A percentile compares a stretch with the other conserved stretches of the same genome.
Conservation (phyloP, 192 early-diverging fungal genomes). For the Rhizoclosmatium sp. region DNA sequence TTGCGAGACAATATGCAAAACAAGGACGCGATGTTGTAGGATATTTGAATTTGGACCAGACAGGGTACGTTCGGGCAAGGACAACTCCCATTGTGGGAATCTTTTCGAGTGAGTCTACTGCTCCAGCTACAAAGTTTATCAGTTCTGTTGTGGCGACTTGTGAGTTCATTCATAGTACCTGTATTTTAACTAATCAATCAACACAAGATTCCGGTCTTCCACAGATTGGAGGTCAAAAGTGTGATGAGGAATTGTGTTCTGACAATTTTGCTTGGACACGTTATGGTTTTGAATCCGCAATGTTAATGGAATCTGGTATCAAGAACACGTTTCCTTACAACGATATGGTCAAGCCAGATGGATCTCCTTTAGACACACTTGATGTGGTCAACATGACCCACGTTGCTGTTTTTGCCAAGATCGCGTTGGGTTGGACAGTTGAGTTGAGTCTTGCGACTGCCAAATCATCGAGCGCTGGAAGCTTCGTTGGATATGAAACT, state of each 20-base stretch:
- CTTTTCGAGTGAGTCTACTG: slow-evolving; percentile 68
- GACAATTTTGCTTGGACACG: background rate
- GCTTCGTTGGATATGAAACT: too few relatives aligned
- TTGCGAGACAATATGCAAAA: slow-evolving; percentile 41
- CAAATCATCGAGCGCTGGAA: too few relatives aligned
- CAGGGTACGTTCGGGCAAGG: slow-evolving; percentile 46
- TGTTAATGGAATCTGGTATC: background rate
- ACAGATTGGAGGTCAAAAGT: background rate
- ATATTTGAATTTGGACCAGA: slow-evolving; percentile 63
- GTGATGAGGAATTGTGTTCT: background rate
- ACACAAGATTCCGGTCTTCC: background rate
- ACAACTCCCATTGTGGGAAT: slow-evolving; percentile 67
- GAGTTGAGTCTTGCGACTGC: slow-evolving; percentile 24
- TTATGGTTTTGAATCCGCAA: background rate
- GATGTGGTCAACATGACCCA: slow-evolving; percentile 31
- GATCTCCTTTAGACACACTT: slow-evolving; percentile 31
- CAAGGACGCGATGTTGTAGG: slow-evolving; percentile 18
- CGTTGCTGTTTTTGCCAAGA: slow-evolving; percentile 35
- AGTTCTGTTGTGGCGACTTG: background rate
- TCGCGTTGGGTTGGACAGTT: slow-evolving; percentile 38
- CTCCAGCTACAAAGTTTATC: background rate
- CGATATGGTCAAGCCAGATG: slow-evolving; percentile 39
- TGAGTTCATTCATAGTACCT: background rate
- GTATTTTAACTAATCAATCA: background rate
- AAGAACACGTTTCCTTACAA: slow-evolving; percentile 18